Evolutionary conservation across 2,329 filamentous ascomycete species (phyloP).

Genomic region (Aureobasidium sp.): DNA sequence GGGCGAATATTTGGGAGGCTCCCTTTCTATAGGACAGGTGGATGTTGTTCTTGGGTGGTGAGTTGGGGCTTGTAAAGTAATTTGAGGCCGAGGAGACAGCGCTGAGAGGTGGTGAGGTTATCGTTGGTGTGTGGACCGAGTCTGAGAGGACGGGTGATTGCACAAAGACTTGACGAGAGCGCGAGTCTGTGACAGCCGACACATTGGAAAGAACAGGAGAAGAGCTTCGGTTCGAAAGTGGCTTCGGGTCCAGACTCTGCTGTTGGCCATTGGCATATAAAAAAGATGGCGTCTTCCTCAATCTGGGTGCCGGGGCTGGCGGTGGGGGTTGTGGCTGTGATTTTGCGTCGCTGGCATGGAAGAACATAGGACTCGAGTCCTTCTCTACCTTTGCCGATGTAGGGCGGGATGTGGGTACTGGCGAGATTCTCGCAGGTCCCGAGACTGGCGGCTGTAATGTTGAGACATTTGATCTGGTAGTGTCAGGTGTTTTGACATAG

Average conservation of each 20-base stretch:
- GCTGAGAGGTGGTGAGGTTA: constrained; percentile 26
- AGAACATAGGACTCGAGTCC: constrained; percentile 49
- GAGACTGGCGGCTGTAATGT: not conserved
- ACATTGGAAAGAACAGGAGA: constrained; percentile 28
- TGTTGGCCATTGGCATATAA: constrained; percentile 43
- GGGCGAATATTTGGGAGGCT: constrained; percentile 39
- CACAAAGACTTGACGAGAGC: not conserved
- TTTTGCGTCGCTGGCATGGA: constrained; percentile 77
- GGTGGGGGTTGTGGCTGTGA: constrained; percentile 23
- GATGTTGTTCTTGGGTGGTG: constrained; percentile 39
- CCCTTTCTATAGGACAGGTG: constrained; percentile 43
- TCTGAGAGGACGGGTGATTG: not conserved
- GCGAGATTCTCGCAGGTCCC: not conserved
- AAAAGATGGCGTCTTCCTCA: constrained; percentile 40
- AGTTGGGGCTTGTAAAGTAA: constrained; percentile 27
- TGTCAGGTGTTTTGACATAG: constrained; percentile 1
- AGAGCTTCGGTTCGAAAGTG: not conserved
- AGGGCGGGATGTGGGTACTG: not conserved
- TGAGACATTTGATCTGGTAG: not conserved
- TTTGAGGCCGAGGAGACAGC: constrained; percentile 22
- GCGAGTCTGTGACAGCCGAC: constrained; percentile 15
- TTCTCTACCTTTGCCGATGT: not conserved
- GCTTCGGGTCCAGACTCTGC: constrained; percentile 28
- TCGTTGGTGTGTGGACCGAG: constrained; percentile 17
- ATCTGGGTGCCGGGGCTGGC: constrained; percentile 25